Evolutionary conservation across 345 rosid species (phyloP).

Genomic region (Ailanthus altissimus): DNA sequence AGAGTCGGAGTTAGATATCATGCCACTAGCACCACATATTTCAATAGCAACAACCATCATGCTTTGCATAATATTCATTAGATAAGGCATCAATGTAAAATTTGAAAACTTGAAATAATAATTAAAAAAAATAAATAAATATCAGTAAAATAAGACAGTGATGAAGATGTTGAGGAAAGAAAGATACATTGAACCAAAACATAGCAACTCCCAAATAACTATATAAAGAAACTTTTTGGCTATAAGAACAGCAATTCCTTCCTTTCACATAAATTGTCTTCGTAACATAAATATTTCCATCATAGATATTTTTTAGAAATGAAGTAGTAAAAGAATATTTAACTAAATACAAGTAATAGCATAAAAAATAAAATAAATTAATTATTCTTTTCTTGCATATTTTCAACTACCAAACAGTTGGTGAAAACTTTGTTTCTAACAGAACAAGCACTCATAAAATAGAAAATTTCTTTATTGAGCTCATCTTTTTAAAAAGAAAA

Average conservation of each 20-base stretch:
- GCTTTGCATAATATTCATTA: background rate
- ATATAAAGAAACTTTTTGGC: background rate
- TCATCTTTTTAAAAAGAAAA: too few species aligned
- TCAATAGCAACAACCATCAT: background rate
- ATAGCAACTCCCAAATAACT: background rate
- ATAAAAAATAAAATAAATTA: too few species aligned
- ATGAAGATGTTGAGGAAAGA: background rate
- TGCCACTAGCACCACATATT: constrained; percentile 6
- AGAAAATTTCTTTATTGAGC: too few species aligned
- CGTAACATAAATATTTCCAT: too few species aligned
- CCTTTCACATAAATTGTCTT: background rate
- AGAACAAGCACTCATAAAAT: too few species aligned
- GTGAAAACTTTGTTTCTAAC: too few species aligned
- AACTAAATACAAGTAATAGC: too few species aligned
- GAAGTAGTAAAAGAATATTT: background rate
- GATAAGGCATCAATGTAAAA: background rate
- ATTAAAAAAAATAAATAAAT: background rate
- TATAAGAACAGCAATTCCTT: background rate
- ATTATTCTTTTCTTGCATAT: too few species aligned
- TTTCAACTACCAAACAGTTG: too few species aligned
- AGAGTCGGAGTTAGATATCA: background rate
- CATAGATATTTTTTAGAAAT: background rate
- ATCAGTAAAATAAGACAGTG: background rate
- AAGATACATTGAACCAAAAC: background rate
- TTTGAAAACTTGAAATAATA: too few species aligned